Conservation (phyloP, 2,329 filamentous ascomycete genomes). For the Sarocladium kiliense region DNA sequence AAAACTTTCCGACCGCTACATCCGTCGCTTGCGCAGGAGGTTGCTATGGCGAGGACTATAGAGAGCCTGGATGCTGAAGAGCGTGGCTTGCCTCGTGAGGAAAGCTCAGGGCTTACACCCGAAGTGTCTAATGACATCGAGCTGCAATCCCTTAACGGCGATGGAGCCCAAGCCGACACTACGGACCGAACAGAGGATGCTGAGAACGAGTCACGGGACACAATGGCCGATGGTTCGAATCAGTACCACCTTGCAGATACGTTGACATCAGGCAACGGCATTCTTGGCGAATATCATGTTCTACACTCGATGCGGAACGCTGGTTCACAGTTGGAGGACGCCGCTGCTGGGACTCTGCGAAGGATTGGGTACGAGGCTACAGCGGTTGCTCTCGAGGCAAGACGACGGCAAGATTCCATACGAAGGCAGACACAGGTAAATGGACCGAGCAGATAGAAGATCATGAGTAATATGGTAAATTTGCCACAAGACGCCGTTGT, state of each 20-base stretch:
- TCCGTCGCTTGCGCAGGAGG: slow-evolving; percentile 22
- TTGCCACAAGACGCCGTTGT: not conserved
- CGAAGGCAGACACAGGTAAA: slow-evolving; percentile 1
- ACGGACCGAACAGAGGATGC: slow-evolving; percentile 22
- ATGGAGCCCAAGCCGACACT: slow-evolving; percentile 12
- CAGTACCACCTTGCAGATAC: slow-evolving; percentile 40
- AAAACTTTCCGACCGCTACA: slow-evolving; percentile 30
- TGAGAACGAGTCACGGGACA: slow-evolving; percentile 21
- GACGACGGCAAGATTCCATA: slow-evolving; percentile 9
- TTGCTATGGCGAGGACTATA: slow-evolving; percentile 22
- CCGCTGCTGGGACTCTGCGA: slow-evolving; percentile 46
- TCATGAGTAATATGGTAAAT: not conserved
- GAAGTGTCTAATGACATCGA: slow-evolving; percentile 41
- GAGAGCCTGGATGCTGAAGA: slow-evolving; percentile 55
- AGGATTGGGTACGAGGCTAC: slow-evolving; percentile 51
- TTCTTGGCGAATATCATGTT: slow-evolving; percentile 50
- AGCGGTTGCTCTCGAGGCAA: slow-evolving; percentile 45
- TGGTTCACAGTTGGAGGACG: slow-evolving; percentile 39
- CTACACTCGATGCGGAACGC: slow-evolving; percentile 43
- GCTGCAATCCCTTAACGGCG: slow-evolving; percentile 29
- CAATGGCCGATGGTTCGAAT: slow-evolving; percentile 21
- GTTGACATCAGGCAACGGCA: slow-evolving; percentile 49
- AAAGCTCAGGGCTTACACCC: slow-evolving; percentile 12
- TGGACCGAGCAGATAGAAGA: not conserved
- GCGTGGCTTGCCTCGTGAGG: slow-evolving; percentile 39